Evolutionary conservation across 1,284 basidiomycete species (phyloP).

Genomic region (Mycocalia duriaeana): DNA sequence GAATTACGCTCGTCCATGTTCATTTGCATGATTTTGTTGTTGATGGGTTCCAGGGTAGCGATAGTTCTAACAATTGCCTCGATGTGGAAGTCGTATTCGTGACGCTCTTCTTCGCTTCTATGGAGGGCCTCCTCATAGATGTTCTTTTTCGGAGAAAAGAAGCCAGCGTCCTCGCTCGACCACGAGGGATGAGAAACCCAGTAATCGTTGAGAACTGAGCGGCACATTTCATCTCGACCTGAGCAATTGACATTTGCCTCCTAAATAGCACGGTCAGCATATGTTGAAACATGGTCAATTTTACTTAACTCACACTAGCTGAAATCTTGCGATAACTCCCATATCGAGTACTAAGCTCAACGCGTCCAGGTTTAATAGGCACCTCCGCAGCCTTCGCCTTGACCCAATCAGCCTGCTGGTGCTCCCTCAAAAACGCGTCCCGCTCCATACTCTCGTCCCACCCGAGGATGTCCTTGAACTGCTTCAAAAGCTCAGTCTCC

Average conservation of each 20-base stretch:
- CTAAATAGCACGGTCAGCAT: conserved; percentile 31
- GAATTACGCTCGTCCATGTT: conserved; percentile 74
- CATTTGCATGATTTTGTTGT: conserved; percentile 83
- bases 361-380: conserved; percentile 48
- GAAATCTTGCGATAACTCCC: conserved; percentile 92
- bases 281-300: conserved; percentile 4
- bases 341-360: conserved; percentile 55
- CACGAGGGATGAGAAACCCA: conserved; percentile 97
- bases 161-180: conserved; percentile 89
- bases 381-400: conserved; percentile 38
- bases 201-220: conserved; percentile 92
- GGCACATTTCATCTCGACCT: conserved; percentile 96
- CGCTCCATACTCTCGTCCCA: conserved; percentile 73
- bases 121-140: conserved; percentile 96
- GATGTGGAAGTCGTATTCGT: conserved; percentile 99
- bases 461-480: conserved; percentile 89
- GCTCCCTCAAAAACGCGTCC: conserved; percentile 43
- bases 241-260: conserved; percentile 88
- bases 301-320: conserved; percentile 53
- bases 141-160: conserved; percentile 92
- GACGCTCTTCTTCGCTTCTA: conserved; percentile 94
- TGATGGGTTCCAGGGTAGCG: conserved; percentile 86
- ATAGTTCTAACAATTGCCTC: conserved; percentile 96
- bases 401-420: conserved; percentile 38
- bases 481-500: conserved; percentile 74